These are phyloP conservation scores for Ilyonectria destructans DNA, from an alignment of 2,329 filamentous ascomycete species.

Conservation along the genomic window DNA sequence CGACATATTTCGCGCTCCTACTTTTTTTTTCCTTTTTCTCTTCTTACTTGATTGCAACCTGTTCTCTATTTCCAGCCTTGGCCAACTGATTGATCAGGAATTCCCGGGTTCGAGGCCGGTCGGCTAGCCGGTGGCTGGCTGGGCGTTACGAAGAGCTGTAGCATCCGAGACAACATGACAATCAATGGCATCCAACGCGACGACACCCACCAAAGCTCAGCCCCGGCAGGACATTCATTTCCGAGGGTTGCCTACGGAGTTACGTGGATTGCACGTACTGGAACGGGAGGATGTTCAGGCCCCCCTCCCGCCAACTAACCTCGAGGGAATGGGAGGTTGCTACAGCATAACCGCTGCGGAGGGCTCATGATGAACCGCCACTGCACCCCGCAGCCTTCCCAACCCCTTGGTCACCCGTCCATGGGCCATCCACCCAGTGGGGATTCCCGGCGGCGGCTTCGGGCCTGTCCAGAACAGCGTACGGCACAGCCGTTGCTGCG, in stretches of 20 bases:
- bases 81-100: conserved; percentile 7
- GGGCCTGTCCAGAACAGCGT: conserved; percentile 15
- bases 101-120: conserved; percentile 28
- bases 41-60: conserved; percentile 3
- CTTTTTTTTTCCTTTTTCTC: conserved; percentile 22
- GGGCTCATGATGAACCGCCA: conserved; percentile 24
- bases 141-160: neutral
- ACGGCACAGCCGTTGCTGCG: conserved; percentile 11
- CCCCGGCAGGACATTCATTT: neutral
- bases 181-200: neutral
- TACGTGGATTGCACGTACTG: neutral
- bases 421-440: conserved; percentile 22
- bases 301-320: conserved; percentile 1
- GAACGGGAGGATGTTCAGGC: conserved; percentile 22
- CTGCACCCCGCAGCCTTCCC: conserved; percentile 44
- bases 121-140: conserved; percentile 26
- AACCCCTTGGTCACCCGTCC: conserved; percentile 25
- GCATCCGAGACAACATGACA: conserved; percentile 16
- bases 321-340: neutral
- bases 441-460: conserved; percentile 19
- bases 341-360: conserved; percentile 4
- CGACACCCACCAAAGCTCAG: neutral
- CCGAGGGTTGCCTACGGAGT: neutral
- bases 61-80: conserved; percentile 4
- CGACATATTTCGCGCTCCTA: conserved; percentile 28